Percentiles rank a stretch among this genome's conserved stretches.
These are phyloP conservation scores for Tuber calosporum DNA, from an alignment of 495 filamentous ascomycete species.

Conservation along the genomic window DNA sequence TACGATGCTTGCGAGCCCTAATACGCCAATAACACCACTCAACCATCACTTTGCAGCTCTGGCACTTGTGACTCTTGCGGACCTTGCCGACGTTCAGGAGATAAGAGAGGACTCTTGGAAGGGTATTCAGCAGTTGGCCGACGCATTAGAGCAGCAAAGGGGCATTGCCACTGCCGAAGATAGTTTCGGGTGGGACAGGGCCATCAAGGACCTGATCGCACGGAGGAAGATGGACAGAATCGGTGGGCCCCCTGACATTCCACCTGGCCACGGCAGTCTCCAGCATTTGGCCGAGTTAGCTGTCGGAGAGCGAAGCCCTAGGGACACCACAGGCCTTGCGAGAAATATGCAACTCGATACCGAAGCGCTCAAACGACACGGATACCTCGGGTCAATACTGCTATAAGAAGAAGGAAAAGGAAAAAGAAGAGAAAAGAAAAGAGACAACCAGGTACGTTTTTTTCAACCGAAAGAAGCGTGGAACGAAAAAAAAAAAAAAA, in stretches of 20 bases:
- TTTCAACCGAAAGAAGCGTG: neutral
- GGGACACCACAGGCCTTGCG: constrained; percentile 17
- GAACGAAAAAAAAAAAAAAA: neutral
- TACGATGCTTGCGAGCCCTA: constrained; percentile 50
- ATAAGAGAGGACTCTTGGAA: constrained; percentile 42
- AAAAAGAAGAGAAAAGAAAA: too few relatives aligned
- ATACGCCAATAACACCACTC: constrained; percentile 56
- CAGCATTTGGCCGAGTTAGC: constrained; percentile 41
- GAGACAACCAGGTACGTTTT: neutral
- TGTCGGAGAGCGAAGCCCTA: constrained; percentile 38
- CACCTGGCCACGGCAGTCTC: constrained; percentile 34
- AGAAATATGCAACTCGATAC: constrained; percentile 26
- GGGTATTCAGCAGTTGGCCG: constrained; percentile 39
- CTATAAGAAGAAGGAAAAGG: constrained; percentile 34
- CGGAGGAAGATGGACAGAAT: constrained; percentile 30
- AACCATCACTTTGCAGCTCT: constrained; percentile 67
- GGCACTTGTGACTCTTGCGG: constrained; percentile 59
- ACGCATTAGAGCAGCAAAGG: constrained; percentile 28
- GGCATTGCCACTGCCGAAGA: constrained; percentile 31
- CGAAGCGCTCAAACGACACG: constrained; percentile 32
- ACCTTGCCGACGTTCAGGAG: constrained; percentile 50
- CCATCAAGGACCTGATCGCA: constrained; percentile 36
- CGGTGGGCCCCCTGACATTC: constrained; percentile 19
- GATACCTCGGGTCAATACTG: constrained; percentile 40
- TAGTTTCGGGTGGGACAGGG: constrained; percentile 35